Base-by-base conservation (phyloP, 768 basidiomycete genomes). In the Lactarius trivialis region DNA sequence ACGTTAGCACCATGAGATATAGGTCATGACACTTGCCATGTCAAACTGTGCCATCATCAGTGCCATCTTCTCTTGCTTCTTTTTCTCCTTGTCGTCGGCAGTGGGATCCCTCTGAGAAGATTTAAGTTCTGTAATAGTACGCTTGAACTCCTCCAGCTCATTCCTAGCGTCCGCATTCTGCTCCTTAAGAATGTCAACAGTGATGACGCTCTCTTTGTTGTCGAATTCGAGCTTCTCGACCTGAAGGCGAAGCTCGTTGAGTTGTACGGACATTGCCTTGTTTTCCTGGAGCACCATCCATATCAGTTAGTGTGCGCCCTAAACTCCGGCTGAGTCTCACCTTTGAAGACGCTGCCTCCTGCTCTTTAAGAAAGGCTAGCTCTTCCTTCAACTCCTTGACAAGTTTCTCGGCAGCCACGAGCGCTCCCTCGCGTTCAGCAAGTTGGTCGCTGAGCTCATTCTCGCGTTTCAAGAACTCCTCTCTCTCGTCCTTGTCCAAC, bases 21-120 rank as follows among this genome's bases (percentile, higher is more conserved):
- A 49, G 15, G 24, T 30, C 34, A 60, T 55, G 50, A 58, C 60
- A 77, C 89, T 70, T 67, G 96, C 96, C 65, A 89, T 82, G 75
- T 98, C 95, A 68, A 99, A 96, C 74, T 96, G 95, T 61, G 96
- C 93, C 96, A 99, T 98, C 93, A 99, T 97, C 67, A 94, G 79
- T 9, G 93, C 94, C 91, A 99, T 92, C 82, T 98, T 98, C 79
- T 98, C 96, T 71, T 96, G 93, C 75, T 98, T 98, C 74, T 91
- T 85, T 80, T 93, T 97, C 80, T 99, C 97, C 77, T 95, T 98
- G 73, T 98, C 97, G 73, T 98, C 97, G 34, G 86, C 86, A 41
- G 88, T 87, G 17, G 88, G 84, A 63, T 91, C 90, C 74, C 88
- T 90, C 74, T 94, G 91, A 14, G 85, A 81, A 37, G 79, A 77